These are phyloP conservation scores for Penicillium cosmopolitanum DNA, from an alignment of 495 filamentous ascomycete species.

Conservation along the genomic window DNA sequence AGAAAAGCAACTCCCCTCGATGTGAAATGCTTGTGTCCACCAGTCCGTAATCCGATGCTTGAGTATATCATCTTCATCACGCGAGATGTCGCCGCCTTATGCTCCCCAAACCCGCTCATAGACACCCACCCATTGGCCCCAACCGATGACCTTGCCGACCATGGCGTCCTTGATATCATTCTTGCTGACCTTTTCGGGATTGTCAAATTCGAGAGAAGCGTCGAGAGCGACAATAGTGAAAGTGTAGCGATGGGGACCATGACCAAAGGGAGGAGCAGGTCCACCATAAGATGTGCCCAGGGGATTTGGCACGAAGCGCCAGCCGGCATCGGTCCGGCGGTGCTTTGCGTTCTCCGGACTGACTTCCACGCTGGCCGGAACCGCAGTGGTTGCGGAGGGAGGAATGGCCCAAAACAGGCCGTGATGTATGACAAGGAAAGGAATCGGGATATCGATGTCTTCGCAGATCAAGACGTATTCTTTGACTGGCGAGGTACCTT, in stretches of 20 bases:
- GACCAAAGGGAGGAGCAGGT: conserved; percentile 47
- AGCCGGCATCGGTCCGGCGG: conserved; percentile 36
- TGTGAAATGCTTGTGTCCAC: too few species aligned
- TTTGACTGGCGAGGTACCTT: conserved; percentile 30
- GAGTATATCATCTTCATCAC: background rate
- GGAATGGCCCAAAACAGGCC: conserved; percentile 51
- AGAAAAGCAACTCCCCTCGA: too few species aligned
- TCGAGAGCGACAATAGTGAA: conserved; percentile 53
- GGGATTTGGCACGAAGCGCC: conserved; percentile 45
- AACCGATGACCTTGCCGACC: conserved; percentile 51
- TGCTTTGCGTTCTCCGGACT: conserved; percentile 21
- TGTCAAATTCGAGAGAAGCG: conserved; percentile 37
- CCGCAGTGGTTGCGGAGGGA: conserved; percentile 31
- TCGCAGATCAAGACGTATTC: conserved; percentile 56
- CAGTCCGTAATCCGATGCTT: too few species aligned
- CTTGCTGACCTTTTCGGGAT: conserved; percentile 39
- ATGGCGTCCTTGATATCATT: conserved; percentile 47
- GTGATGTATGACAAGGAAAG: conserved; percentile 46
- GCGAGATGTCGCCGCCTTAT: background rate
- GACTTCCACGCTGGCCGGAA: conserved; percentile 36
- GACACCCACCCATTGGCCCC: conserved; percentile 54
- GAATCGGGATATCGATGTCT: conserved; percentile 54
- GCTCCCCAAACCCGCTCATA: conserved; percentile 44
- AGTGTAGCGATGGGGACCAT: conserved; percentile 54
- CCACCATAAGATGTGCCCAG: conserved; percentile 38